phyloP scores from a whole-genome alignment of 257 asterid genomes.

The Gentiana dahurica region DNA sequence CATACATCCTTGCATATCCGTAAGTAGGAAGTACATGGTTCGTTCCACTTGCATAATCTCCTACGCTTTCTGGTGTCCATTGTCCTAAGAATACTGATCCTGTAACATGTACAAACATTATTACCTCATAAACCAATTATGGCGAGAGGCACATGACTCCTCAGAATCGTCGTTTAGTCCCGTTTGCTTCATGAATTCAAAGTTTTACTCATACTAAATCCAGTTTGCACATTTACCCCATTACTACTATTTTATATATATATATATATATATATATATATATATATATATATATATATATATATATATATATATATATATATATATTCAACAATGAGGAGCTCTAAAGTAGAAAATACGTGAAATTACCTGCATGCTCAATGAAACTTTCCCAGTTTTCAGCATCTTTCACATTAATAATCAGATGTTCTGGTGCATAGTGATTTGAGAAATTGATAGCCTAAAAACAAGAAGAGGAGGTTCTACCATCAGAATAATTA shows the following conservation, averaged over 20 bases:
- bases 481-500: neutral
- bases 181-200: too few relatives aligned
- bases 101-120: conserved; percentile 14
- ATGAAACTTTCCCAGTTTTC: conserved; percentile 86
- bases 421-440: conserved; percentile 95
- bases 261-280: too few relatives aligned
- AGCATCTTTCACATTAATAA: conserved; percentile 85
- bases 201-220: too few relatives aligned
- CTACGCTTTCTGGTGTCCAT: conserved; percentile 96
- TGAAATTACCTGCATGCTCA: conserved; percentile 75
- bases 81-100: conserved; percentile 85
- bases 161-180: too few relatives aligned
- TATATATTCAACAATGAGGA: too few relatives aligned
- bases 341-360: too few relatives aligned
- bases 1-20: conserved; percentile 89
- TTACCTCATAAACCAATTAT: too few relatives aligned
- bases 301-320: too few relatives aligned
- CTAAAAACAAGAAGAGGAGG: conserved; percentile 22
- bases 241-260: too few relatives aligned
- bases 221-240: too few relatives aligned
- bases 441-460: conserved; percentile 79
- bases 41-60: conserved; percentile 94
- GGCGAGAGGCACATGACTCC: too few relatives aligned
- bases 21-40: conserved; percentile 96
- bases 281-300: too few relatives aligned